Evolutionary conservation across 331 rosid genomes (phyloP).

Genomic region (Malus hybrid): DNA sequence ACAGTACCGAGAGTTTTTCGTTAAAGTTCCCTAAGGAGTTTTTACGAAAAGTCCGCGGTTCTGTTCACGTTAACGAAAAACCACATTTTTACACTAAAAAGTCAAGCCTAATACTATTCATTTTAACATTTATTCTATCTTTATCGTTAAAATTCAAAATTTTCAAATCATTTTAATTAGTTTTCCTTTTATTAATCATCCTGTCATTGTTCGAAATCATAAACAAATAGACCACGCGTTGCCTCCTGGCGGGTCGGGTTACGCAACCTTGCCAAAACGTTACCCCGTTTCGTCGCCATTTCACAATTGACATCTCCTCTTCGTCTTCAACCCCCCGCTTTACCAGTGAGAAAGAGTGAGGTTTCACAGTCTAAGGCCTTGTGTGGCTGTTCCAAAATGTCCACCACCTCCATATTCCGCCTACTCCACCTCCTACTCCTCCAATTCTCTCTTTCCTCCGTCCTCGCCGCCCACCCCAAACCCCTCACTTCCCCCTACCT

Average conservation of each 20-base stretch:
- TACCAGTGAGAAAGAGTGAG: neutral
- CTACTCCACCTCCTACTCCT: neutral
- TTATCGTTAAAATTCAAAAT: no score
- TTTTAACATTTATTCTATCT: no score
- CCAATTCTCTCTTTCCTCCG: constrained; percentile 13
- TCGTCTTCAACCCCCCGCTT: neutral
- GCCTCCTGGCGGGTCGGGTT: neutral
- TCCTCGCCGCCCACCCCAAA: constrained; percentile 5
- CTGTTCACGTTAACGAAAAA: no score
- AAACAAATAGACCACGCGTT: neutral
- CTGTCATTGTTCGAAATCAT: neutral
- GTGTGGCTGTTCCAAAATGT: constrained; percentile 1
- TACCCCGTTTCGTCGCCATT: neutral
- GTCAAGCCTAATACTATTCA: no score
- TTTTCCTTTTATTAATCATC: neutral
- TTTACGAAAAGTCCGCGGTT: no score
- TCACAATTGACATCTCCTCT: neutral
- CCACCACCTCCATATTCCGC: neutral
- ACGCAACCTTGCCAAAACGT: neutral
- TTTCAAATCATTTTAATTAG: no score
- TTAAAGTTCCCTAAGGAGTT: no score
- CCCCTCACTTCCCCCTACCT: constrained; percentile 33
- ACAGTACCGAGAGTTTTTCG: no score
- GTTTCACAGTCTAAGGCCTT: neutral
- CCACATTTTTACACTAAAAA: no score